phyloP scores from a whole-genome alignment of 331 rosid species.

The Rhamnella rubrinervis region DNA sequence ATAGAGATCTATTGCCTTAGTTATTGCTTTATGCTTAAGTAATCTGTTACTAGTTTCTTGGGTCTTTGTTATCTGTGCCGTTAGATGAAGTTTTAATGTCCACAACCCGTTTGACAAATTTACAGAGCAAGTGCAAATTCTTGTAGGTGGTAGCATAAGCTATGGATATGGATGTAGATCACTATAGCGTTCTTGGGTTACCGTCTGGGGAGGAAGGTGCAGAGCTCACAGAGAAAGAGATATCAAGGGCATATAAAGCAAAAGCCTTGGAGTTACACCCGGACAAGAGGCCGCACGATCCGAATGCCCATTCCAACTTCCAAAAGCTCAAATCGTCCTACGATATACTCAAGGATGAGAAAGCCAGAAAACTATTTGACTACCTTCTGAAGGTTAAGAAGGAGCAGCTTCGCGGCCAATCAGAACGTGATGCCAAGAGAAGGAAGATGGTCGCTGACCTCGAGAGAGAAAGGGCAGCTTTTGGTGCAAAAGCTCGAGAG shows the following conservation, averaged over 20 bases:
- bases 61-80: too few species aligned
- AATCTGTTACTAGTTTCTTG: too few species aligned
- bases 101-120: too few species aligned
- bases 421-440: constrained; percentile 75
- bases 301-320: constrained; percentile 69
- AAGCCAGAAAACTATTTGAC: constrained; percentile 75
- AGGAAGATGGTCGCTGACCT: constrained; percentile 83
- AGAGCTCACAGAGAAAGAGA: constrained; percentile 60
- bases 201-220: constrained; percentile 84
- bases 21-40: too few species aligned
- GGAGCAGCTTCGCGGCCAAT: constrained; percentile 57
- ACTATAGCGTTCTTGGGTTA: constrained; percentile 70
- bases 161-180: constrained; percentile 62
- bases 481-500: constrained; percentile 43
- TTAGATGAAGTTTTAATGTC: not conserved
- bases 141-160: not conserved
- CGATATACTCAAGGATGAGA: constrained; percentile 75
- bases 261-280: constrained; percentile 87
- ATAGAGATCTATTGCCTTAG: too few species aligned
- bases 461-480: constrained; percentile 72
- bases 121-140: not conserved
- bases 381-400: constrained; percentile 71
- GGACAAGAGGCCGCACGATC: constrained; percentile 83
- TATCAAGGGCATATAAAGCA: constrained; percentile 65
- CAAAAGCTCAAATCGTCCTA: constrained; percentile 65